A percentile compares a stretch with the other conserved stretches of the same genome.
Evolutionary conservation across 2,329 filamentous ascomycete genomes (phyloP).

Genomic region (Zymoseptoria tritici): DNA sequence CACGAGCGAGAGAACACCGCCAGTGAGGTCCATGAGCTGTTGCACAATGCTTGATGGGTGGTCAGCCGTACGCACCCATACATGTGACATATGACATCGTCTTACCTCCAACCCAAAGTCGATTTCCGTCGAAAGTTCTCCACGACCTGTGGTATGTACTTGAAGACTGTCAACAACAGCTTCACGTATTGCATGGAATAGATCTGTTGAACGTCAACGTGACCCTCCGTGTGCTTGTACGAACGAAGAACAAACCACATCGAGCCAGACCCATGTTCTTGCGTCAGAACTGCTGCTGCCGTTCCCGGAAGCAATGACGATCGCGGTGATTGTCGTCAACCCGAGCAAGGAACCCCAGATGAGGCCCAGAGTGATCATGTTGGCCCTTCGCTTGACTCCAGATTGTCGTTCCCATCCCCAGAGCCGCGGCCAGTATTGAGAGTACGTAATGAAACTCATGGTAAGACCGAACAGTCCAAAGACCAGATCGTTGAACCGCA

Average conservation of each 20-base stretch:
- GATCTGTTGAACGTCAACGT: slow-evolving; percentile 35
- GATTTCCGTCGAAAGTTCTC: slow-evolving; percentile 79
- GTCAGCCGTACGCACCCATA: background rate
- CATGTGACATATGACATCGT: slow-evolving; percentile 9
- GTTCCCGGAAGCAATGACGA: slow-evolving; percentile 40
- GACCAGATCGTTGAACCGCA: slow-evolving; percentile 80
- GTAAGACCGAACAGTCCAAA: slow-evolving; percentile 78
- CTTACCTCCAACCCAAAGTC: slow-evolving; percentile 66
- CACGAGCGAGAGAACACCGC: slow-evolving; percentile 70
- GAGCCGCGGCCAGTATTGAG: slow-evolving; percentile 62
- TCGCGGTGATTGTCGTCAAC: slow-evolving; percentile 40
- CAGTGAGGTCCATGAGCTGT: slow-evolving; percentile 75
- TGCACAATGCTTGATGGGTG: slow-evolving; percentile 55
- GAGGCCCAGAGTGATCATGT: slow-evolving; percentile 60
- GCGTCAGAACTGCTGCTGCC: slow-evolving; percentile 35
- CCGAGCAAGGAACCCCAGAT: slow-evolving; percentile 60
- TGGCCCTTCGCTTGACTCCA: slow-evolving; percentile 46
- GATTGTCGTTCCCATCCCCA: slow-evolving; percentile 64
- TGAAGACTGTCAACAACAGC: slow-evolving; percentile 77
- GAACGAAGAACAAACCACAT: slow-evolving; percentile 44
- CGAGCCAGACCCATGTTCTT: slow-evolving; percentile 54
- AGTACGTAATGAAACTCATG: slow-evolving; percentile 64
- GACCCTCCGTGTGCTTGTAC: slow-evolving; percentile 31
- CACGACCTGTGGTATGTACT: slow-evolving; percentile 82
- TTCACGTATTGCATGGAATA: slow-evolving; percentile 80